Conservation (phyloP, 139 green algal genomes). For the Chlorella sp. region DNA sequence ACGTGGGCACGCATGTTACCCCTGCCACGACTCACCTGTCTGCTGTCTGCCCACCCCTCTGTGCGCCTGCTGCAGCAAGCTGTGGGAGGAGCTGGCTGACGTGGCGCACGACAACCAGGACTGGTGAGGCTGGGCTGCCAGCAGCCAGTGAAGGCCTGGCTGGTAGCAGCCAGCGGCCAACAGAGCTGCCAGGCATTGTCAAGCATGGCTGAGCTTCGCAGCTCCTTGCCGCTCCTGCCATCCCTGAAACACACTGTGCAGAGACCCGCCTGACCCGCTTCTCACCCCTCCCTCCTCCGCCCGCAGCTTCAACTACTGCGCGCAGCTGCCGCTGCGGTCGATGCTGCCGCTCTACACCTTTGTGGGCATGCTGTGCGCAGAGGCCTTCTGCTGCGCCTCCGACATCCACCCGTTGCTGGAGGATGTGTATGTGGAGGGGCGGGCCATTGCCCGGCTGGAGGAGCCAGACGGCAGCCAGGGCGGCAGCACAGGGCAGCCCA, state of each 20-base stretch:
- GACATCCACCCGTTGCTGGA: neutral
- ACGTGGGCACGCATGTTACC: no score
- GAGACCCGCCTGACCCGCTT: neutral
- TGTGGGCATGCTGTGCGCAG: conserved; percentile 12
- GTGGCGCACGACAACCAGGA: conserved; percentile 15
- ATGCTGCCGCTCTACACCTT: conserved; percentile 15
- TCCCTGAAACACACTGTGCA: no score
- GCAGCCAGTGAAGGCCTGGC: no score
- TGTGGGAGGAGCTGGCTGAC: conserved; percentile 19
- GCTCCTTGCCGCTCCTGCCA: no score
- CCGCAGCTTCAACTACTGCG: conserved; percentile 4
- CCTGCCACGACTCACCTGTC: no score
- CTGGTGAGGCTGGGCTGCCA: neutral
- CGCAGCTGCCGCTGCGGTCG: neutral
- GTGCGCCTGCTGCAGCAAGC: neutral
- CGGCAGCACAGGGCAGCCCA: neutral
- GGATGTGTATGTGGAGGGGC: neutral
- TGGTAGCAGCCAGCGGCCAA: neutral
- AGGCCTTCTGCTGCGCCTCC: conserved; percentile 6
- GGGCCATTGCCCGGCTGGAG: neutral
- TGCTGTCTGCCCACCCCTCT: neutral
- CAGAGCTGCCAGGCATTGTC: neutral
- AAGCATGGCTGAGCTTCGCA: no score
- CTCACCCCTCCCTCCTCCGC: neutral
- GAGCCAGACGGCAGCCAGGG: neutral